Evolutionary conservation across 371 early-diverging fungal genomes (phyloP), one percentile per base, ranked within the genome.

Genomic region (Capillidium rhysosporum): DNA sequence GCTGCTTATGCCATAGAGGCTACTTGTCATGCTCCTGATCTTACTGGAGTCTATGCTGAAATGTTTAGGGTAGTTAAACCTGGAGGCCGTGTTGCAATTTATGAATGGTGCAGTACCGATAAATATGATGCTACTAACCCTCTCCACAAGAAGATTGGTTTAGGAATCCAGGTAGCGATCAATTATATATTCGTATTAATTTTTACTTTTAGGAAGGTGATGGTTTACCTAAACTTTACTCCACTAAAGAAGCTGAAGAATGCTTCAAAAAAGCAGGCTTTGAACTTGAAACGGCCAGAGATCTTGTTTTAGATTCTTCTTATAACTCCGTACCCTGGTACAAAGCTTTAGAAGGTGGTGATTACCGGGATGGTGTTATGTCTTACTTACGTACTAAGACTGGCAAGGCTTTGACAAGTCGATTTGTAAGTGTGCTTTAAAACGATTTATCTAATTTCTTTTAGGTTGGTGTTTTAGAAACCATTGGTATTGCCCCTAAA

Each of bases 1-100:
- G 86, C 84, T 45, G 72, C 67, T 1, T 93, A 92, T 61, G 89
- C 90, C 38, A 85, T 93, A 61, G 94, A 93, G 70, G 94, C 94
- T 46, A 88, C 89, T 38, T 84, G 84, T 67, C 92, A 86, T 54
- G 84, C 86, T 0, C 84, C 83, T 10, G 66, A 72, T 0, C 76
- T 90, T 48, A 82, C 81, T 59, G 80, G 80, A 57, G 88, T 85
- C 43, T 92, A 91, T 63, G 70, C 76, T 25, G 86, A 92, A 61
- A 82, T 84, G 56, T 92, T 80, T 75, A 79, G 90, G 46, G 81
- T 88, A 8, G 62, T 93, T 53, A 91, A 90, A 70, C 91, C 94
- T 31, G 92, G 94, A 34, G 84, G 81, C 40, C 67, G 67, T 52
- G 89, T 89, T 72, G 88, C 87, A 26, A 74, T 81, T 61, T 92